phyloP scores from a whole-genome alignment of 768 basidiomycete species.

The Lenzites betulinus region DNA sequence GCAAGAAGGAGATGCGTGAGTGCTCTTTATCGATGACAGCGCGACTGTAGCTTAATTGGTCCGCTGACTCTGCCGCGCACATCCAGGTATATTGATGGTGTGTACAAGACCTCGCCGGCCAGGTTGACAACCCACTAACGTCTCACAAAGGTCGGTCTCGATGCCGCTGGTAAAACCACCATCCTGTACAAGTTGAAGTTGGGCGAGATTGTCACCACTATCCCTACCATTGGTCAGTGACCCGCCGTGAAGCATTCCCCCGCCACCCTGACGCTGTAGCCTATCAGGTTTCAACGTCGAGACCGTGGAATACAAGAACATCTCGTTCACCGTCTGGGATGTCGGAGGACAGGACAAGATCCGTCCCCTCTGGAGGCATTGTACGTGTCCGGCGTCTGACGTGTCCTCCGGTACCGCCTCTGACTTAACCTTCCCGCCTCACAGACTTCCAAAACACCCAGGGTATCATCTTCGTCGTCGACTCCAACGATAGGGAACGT shows the following conservation, averaged over 20 bases:
- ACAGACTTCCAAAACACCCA: constrained; percentile 99
- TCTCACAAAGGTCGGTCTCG: constrained; percentile 84
- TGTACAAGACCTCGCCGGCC: constrained; percentile 14
- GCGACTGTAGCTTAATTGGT: constrained; percentile 24
- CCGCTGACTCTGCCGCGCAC: constrained; percentile 29
- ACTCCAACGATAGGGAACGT: constrained; percentile 99
- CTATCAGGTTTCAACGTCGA: constrained; percentile 96
- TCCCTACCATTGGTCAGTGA: constrained; percentile 94
- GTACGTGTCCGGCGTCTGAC: constrained; percentile 53
- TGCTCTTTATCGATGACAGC: constrained; percentile 32
- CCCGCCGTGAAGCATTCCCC: constrained; percentile 5
- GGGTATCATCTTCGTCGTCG: constrained; percentile 99
- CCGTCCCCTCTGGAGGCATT: constrained; percentile 99
- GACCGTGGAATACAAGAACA: constrained; percentile 99
- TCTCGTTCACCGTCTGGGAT: constrained; percentile 99
- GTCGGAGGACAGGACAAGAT: constrained; percentile 99
- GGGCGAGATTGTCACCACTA: constrained; percentile 99
- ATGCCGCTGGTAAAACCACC: constrained; percentile 98
- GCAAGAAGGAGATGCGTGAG: constrained; percentile 99
- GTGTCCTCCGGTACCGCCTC: constrained; percentile 15
- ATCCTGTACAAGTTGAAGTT: constrained; percentile 99
- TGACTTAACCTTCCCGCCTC: constrained; percentile 17
- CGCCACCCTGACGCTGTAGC: constrained; percentile 19
- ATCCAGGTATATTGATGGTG: constrained; percentile 94
- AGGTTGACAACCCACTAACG: background rate